phyloP scores from a whole-genome alignment of 2,329 filamentous ascomycete species.

The Penicillium sp. region DNA sequence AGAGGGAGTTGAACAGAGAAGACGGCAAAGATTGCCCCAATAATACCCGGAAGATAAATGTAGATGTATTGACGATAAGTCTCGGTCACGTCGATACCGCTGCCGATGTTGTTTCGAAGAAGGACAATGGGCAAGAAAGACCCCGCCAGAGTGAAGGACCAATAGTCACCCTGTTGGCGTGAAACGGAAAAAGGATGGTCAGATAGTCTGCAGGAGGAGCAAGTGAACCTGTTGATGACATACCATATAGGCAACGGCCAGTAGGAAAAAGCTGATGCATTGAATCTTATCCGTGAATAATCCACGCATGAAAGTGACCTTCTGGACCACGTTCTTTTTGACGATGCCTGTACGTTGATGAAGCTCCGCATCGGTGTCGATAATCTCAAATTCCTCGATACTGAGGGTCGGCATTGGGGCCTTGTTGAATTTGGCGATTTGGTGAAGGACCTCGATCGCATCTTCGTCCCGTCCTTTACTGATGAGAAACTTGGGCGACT shows the following conservation, averaged over 20 bases:
- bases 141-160: constrained; percentile 10
- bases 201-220: too few relatives aligned
- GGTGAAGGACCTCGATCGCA: constrained; percentile 9
- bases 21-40: constrained; percentile 9
- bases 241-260: not conserved
- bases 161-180: constrained; percentile 7
- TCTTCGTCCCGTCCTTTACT: constrained; percentile 8
- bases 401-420: constrained; percentile 5
- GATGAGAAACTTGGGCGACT: constrained; percentile 9
- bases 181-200: not conserved
- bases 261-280: not conserved
- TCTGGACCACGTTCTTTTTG: not conserved
- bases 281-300: not conserved
- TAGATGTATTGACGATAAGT: constrained; percentile 12
- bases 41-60: constrained; percentile 10
- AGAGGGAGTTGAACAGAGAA: constrained; percentile 10
- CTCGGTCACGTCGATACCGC: constrained; percentile 7
- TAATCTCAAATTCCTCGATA: constrained; percentile 4
- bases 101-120: constrained; percentile 10
- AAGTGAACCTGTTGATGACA: not conserved
- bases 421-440: constrained; percentile 10
- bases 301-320: not conserved
- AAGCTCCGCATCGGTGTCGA: not conserved
- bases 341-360: not conserved
- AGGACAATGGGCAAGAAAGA: constrained; percentile 11